Percentiles rank a stretch among this genome's conserved stretches.
phyloP scores from a whole-genome alignment of 352 stramenopile species.

The Globisporangium cederbergense region DNA sequence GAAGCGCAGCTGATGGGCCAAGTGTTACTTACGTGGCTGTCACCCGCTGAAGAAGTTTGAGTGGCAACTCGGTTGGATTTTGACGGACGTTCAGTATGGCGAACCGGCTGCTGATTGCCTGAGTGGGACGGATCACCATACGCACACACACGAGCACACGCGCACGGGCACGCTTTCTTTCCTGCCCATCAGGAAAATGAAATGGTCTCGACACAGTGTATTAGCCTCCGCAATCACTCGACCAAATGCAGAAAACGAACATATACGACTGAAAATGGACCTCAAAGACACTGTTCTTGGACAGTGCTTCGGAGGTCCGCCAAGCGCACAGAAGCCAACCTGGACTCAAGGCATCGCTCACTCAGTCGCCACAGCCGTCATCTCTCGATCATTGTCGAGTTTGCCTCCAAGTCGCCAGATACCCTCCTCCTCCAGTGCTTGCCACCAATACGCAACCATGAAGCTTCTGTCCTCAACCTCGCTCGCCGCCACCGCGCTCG shows the following conservation, averaged over 20 bases:
- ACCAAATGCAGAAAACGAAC: no score
- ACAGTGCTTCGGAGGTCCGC: background rate
- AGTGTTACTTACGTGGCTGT: background rate
- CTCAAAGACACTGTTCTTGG: background rate
- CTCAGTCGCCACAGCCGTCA: no score
- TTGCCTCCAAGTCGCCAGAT: slow-evolving; percentile 9
- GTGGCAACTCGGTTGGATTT: background rate
- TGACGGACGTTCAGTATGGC: background rate
- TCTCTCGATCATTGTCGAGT: slow-evolving; percentile 1
- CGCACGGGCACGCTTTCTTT: no score
- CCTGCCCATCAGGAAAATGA: no score
- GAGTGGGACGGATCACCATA: background rate
- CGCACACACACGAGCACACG: no score
- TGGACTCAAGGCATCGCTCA: no score
- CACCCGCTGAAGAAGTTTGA: background rate
- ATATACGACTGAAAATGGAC: background rate
- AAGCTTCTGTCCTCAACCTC: slow-evolving; percentile 4
- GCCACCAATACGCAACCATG: slow-evolving; percentile 1
- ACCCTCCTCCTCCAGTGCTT: background rate
- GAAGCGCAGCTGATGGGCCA: background rate
- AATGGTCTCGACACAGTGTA: no score
- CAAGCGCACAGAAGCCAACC: no score
- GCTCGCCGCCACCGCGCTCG: slow-evolving; percentile 4
- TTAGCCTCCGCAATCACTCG: no score
- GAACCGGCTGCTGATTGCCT: background rate